Base-by-base conservation (phyloP, 192 early-diverging fungal species). In the Fimicolochytrium jonesii region DNA sequence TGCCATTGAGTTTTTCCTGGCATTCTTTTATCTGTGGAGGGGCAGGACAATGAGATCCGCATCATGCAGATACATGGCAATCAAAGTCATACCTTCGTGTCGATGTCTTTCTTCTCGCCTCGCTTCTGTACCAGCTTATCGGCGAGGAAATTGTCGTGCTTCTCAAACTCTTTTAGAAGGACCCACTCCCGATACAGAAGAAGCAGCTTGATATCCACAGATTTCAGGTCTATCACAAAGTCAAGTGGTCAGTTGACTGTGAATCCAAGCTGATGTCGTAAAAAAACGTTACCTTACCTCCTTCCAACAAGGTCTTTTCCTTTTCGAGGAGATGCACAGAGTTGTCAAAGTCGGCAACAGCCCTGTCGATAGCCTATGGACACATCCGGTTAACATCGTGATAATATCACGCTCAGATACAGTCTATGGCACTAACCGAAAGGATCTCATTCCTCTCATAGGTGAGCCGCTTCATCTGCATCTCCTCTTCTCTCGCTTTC, bases 141-240 rank as follows among this genome's bases (percentile, higher is more conserved):
- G 1, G 75, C 78, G 17, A 86, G 55, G 0, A 22, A 33, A 25
- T 76, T 77, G 67, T 86, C 84, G 45, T 74, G 67, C 68, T 86
- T 82, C 63, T 86, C 82, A 67, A 86, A 86, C 52, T 86, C 84
- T 67, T 86, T 86, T 20, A 86, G 64, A 22, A 86, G 65, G 4
- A 74, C 66, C 84, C 84, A 86, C 73, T 86, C 84, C 26, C 67
- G 43, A 62, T 79, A 85, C 1, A 86, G 74, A 6, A 86, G 57
- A n/a, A 83, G 62, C 4, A 86, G 65, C 57, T 81, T 79, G 41
- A 86, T 82, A 35, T 86, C 79, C 5, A 77, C 82, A 1, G 70
- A 76, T 57, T 86, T 85, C 30, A 85, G 36, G 56, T 86, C 84
- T 83, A 47, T 28, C 46, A 13, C 25, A 37, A 56, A 25, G 25